Percentiles rank a stretch among this genome's conserved stretches.
These are phyloP conservation scores for Claviceps humidiphila DNA, from an alignment of 2,329 filamentous ascomycete species.

Conservation along the genomic window DNA sequence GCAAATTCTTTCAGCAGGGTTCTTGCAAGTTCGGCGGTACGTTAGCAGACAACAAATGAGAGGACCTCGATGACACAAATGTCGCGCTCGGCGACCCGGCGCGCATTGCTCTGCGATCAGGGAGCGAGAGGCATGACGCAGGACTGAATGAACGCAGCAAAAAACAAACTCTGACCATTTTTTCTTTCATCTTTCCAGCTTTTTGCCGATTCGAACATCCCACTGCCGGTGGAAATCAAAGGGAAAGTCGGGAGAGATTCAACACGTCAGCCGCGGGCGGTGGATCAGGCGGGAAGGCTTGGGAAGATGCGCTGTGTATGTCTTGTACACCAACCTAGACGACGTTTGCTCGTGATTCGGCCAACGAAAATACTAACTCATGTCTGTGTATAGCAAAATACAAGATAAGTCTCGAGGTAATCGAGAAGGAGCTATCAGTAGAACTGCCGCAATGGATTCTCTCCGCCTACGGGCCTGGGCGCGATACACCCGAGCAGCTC, in stretches of 20 bases:
- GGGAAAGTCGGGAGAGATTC: slow-evolving; percentile 41
- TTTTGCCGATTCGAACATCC: slow-evolving; percentile 43
- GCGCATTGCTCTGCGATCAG: neutral
- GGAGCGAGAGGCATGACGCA: neutral
- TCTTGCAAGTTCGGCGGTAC: slow-evolving; percentile 36
- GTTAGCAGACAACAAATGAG: neutral
- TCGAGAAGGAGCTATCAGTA: slow-evolving; percentile 52
- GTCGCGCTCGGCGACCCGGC: neutral
- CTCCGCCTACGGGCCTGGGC: slow-evolving; percentile 71
- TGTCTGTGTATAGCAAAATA: slow-evolving; percentile 22
- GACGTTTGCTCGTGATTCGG: neutral
- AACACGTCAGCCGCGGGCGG: slow-evolving; percentile 26
- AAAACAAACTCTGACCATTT: neutral
- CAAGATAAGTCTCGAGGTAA: slow-evolving; percentile 41
- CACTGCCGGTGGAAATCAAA: slow-evolving; percentile 21
- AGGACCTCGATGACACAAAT: neutral
- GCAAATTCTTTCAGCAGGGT: slow-evolving; percentile 37
- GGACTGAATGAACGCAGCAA: neutral
- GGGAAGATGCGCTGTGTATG: slow-evolving; percentile 13
- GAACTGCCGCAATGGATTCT: slow-evolving; percentile 76
- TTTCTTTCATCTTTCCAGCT: slow-evolving; percentile 19
- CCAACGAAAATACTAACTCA: slow-evolving; percentile 1
- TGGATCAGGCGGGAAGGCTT: slow-evolving; percentile 15
- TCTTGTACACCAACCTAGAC: neutral
- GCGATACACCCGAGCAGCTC: slow-evolving; percentile 64